phyloP scores from a whole-genome alignment of 768 basidiomycete genomes.

The Lactarius hengduanensis region DNA sequence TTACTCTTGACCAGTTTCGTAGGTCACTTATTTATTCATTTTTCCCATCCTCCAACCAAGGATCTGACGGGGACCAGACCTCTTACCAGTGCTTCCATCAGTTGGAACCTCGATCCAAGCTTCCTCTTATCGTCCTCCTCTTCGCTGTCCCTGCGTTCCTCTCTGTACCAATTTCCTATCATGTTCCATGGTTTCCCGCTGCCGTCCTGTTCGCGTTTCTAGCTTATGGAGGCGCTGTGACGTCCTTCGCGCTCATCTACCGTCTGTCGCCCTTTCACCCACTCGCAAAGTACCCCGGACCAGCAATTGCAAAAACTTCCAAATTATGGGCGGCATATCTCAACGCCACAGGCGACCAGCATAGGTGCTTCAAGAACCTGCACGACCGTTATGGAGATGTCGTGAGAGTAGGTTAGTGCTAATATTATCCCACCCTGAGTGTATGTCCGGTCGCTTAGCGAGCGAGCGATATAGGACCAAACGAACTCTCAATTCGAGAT shows the following conservation, averaged over 20 bases:
- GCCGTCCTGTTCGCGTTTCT: neutral
- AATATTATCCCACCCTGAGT: neutral
- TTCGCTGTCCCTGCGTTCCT: neutral
- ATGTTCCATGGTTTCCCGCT: neutral
- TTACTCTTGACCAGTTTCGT: neutral
- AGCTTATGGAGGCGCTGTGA: neutral
- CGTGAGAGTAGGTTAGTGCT: constrained; percentile 38
- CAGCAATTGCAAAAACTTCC: constrained; percentile 32
- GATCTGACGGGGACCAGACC: neutral
- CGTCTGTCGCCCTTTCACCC: constrained; percentile 2
- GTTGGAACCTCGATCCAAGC: neutral
- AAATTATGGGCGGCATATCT: constrained; percentile 34
- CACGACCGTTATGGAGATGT: constrained; percentile 41
- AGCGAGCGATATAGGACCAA: constrained; percentile 32
- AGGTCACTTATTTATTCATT: neutral
- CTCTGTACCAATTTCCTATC: neutral
- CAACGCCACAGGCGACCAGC: constrained; percentile 32
- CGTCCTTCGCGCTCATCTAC: neutral
- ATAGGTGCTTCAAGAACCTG: constrained; percentile 34
- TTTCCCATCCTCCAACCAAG: neutral
- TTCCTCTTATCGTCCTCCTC: neutral
- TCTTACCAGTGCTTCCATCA: neutral
- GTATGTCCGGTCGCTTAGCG: too few relatives aligned
- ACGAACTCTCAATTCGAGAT: constrained; percentile 34
- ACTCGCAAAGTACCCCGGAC: constrained; percentile 38